These are phyloP conservation scores for Beauveria caledonica DNA, from an alignment of 2,329 filamentous ascomycete species.

Conservation along the genomic window DNA sequence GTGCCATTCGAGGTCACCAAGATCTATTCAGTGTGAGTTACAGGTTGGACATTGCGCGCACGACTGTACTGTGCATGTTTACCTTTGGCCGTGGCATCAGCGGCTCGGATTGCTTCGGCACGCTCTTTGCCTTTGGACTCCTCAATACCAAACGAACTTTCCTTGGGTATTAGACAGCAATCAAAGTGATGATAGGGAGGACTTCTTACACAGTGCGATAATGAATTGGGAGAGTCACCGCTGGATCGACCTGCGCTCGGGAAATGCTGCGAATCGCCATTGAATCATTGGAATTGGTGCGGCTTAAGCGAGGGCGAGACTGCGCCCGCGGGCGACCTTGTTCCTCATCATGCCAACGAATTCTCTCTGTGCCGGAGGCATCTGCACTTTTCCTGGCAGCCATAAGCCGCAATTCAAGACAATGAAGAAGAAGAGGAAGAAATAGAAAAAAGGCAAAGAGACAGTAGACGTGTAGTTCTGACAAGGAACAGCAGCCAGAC, in stretches of 20 bases:
- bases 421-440: neutral
- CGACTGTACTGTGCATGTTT: neutral
- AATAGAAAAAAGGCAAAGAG: neutral
- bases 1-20: constrained; percentile 62
- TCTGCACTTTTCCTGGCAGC: constrained; percentile 9
- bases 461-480: neutral
- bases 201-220: constrained; percentile 43
- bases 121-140: constrained; percentile 41
- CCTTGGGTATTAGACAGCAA: constrained; percentile 1
- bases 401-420: neutral
- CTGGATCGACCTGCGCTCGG: constrained; percentile 18
- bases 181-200: neutral
- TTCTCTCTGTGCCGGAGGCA: constrained; percentile 18
- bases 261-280: constrained; percentile 34
- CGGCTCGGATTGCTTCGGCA: constrained; percentile 29
- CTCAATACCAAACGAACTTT: constrained; percentile 46
- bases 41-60: neutral
- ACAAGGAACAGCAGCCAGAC: neutral
- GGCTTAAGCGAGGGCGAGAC: constrained; percentile 17
- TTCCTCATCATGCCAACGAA: constrained; percentile 32
- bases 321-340: constrained; percentile 17
- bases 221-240: constrained; percentile 38
- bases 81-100: constrained; percentile 39
- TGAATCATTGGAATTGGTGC: constrained; percentile 26
- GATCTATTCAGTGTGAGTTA: constrained; percentile 32